Base-by-base conservation (phyloP, 495 filamentous ascomycete genomes). In the Penicillium roqueforti region DNA sequence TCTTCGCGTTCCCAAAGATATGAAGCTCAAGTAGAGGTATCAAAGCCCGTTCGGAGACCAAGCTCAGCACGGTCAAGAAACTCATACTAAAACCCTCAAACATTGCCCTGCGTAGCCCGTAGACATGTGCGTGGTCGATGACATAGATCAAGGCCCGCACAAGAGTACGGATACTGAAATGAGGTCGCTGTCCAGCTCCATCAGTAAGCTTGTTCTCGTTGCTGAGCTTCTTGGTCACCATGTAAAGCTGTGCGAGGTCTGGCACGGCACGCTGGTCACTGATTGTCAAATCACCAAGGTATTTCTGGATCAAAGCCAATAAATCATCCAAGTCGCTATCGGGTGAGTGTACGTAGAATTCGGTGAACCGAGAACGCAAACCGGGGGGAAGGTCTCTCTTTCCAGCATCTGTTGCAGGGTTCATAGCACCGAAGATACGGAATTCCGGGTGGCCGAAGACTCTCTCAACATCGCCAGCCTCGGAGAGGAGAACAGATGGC, bases 21-120 rank as follows among this genome's bases (percentile, higher is more conserved):
- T 92, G 80, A 53, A 87, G 83, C 56, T 93, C 85, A 42, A 97
- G 89, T 10, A 95, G 68, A 1, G 92, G 88, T 40, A 85, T 73
- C 13, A 97, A 73, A n/a, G 87, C 74, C 42, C 76, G 73, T 59
- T 92, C 89, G 0, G 92, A 97, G 22, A 85, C 80, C 62, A 80
- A 76, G 59, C 91, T 83, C 16, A 99, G 75, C 19, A 95, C 77
- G 0, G 95, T 97, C 32, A 95, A 72, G 56, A 97, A 99, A 54
- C 90, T 90, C 95, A 99, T 97, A n/a, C 87, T 91, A 67, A 97
- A 97, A 0, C 95, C 95, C 72, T 99, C 95, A 60, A 87, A 96
- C 6, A 97, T 70, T 23, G 91, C 87, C 57, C 95, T 75, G 7
- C 93, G 83, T 29, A 97, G 72, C n/a, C 89, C 90, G 71, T 96